Evolutionary conservation across 1,284 basidiomycete species (phyloP).

Genomic region (Cutaneotrichosporon sp.): DNA sequence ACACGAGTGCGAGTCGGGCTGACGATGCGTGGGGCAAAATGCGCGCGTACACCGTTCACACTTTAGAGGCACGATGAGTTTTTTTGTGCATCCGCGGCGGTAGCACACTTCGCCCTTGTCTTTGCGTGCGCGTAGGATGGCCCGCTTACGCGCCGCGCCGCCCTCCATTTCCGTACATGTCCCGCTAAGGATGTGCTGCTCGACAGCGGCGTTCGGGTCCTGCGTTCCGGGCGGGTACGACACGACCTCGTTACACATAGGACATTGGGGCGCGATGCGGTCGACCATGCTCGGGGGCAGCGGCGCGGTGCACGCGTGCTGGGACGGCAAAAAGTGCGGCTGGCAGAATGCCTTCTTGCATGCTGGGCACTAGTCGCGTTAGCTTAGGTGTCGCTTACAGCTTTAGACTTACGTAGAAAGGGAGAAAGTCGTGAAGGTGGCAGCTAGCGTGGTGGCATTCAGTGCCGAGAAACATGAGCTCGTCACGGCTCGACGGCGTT

Average conservation of each 20-base stretch:
- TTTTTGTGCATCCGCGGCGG: constrained; percentile 40
- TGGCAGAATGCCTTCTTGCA: constrained; percentile 46
- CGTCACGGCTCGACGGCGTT: constrained; percentile 16
- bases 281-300: constrained; percentile 43
- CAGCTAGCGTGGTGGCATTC: constrained; percentile 44
- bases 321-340: constrained; percentile 44
- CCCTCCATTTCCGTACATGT: constrained; percentile 40
- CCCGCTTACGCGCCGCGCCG: constrained; percentile 37
- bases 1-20: constrained; percentile 33
- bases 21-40: constrained; percentile 42
- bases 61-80: constrained; percentile 43
- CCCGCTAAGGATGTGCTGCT: constrained; percentile 40
- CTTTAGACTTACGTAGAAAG: constrained; percentile 39
- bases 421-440: constrained; percentile 47
- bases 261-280: constrained; percentile 46
- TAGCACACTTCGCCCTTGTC: constrained; percentile 45
- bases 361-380: constrained; percentile 40
- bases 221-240: constrained; percentile 22
- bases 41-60: constrained; percentile 38
- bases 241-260: constrained; percentile 43
- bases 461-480: constrained; percentile 47
- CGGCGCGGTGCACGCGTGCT: constrained; percentile 40
- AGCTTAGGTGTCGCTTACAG: background rate
- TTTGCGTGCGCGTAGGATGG: constrained; percentile 34
- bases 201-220: constrained; percentile 44